These are phyloP conservation scores for Colletotrichum salicis DNA, from an alignment of 2,329 filamentous ascomycete species.

Conservation along the genomic window DNA sequence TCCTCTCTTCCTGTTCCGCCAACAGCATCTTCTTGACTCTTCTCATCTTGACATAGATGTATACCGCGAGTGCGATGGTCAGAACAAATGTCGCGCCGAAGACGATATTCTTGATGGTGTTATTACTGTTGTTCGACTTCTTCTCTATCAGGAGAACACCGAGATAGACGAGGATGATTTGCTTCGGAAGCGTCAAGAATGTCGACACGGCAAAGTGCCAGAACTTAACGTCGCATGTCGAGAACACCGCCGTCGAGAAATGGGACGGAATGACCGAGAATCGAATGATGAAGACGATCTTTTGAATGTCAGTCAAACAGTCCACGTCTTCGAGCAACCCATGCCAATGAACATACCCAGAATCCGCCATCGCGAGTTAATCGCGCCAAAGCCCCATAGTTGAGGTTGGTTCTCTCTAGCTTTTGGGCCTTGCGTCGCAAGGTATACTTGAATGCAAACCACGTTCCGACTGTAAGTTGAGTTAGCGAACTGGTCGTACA, in stretches of 20 bases:
- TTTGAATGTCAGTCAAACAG: background rate
- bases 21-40: slow-evolving; percentile 47
- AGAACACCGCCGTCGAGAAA: slow-evolving; percentile 55
- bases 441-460: slow-evolving; percentile 53
- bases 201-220: slow-evolving; percentile 53
- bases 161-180: slow-evolving; percentile 54
- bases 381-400: slow-evolving; percentile 51
- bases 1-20: slow-evolving; percentile 45
- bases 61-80: slow-evolving; percentile 49
- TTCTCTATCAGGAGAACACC: slow-evolving; percentile 48
- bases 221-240: slow-evolving; percentile 54
- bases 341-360: slow-evolving; percentile 37
- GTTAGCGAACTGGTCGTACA: background rate
- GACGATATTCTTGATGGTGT: slow-evolving; percentile 46
- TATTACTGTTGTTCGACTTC: slow-evolving; percentile 41
- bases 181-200: slow-evolving; percentile 53
- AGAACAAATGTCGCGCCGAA: slow-evolving; percentile 46
- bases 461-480: slow-evolving; percentile 44
- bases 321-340: background rate
- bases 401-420: slow-evolving; percentile 52
- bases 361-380: slow-evolving; percentile 54
- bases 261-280: slow-evolving; percentile 54
- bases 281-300: slow-evolving; percentile 52
- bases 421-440: slow-evolving; percentile 49
- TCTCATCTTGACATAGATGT: slow-evolving; percentile 50